phyloP scores from a whole-genome alignment of 2,329 filamentous ascomycete genomes.

The Colletotrichum lindemuthianum region DNA sequence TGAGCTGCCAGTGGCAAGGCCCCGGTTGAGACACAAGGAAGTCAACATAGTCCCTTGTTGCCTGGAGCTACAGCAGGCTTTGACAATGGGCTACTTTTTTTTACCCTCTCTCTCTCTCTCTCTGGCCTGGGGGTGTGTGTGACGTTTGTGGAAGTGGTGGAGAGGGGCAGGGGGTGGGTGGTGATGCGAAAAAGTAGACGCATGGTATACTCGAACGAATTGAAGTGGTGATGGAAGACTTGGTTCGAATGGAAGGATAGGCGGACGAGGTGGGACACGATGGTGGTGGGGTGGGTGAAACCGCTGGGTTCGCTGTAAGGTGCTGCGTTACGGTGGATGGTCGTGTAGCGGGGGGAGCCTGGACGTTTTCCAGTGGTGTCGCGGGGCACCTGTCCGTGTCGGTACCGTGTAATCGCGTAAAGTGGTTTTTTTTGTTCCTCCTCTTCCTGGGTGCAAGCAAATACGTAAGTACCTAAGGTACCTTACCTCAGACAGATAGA shows the following conservation, averaged over 20 bases:
- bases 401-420: slow-evolving; percentile 47
- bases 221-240: slow-evolving; percentile 2
- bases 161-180: slow-evolving; percentile 39
- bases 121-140: slow-evolving; percentile 14
- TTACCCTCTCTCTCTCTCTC: background rate
- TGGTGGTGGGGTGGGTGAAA: slow-evolving; percentile 36
- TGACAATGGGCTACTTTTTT: slow-evolving; percentile 26
- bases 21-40: slow-evolving; percentile 36
- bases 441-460: slow-evolving; percentile 35
- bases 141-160: slow-evolving; percentile 28
- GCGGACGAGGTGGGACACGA: slow-evolving; percentile 39
- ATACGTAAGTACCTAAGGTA: too few relatives aligned
- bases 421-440: slow-evolving; percentile 43
- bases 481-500: too few relatives aligned
- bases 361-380: slow-evolving; percentile 1
- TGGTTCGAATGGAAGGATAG: slow-evolving; percentile 29
- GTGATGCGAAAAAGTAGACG: background rate
- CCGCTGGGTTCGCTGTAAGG: too few relatives aligned
- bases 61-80: slow-evolving; percentile 36
- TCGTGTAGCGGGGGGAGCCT: too few relatives aligned
- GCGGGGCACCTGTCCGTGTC: background rate
- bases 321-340: background rate
- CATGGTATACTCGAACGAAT: too few relatives aligned
- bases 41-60: slow-evolving; percentile 37
- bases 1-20: slow-evolving; percentile 29